These are phyloP conservation scores for Pythium pyrilobum DNA, from an alignment of 352 stramenopile species.

Conservation along the genomic window DNA sequence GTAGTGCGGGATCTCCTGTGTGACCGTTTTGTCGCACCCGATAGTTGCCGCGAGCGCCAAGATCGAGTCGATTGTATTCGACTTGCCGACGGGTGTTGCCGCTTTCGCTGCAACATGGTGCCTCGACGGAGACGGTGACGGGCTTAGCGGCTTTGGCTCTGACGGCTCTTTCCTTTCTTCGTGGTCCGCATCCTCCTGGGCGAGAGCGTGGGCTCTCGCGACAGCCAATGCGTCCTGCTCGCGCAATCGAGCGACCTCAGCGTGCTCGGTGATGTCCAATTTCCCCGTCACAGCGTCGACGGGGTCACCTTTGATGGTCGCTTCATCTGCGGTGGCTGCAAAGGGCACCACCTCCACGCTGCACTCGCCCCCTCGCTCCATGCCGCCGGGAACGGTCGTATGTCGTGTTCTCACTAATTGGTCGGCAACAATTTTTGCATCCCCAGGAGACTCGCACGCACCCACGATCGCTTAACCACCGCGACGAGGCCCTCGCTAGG, in stretches of 20 bases:
- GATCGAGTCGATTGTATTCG: constrained; percentile 10
- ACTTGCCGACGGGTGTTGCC: background rate
- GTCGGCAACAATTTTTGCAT: too few relatives aligned
- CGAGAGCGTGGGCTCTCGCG: constrained; percentile 6
- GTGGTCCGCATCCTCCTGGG: constrained; percentile 2
- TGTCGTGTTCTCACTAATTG: too few relatives aligned
- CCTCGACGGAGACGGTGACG: background rate
- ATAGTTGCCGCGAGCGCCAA: background rate
- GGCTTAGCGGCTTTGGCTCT: background rate
- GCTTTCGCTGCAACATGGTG: background rate
- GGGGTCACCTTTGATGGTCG: background rate
- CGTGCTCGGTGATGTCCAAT: constrained; percentile 9
- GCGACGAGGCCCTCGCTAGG: too few relatives aligned
- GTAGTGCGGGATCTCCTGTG: constrained; percentile 25
- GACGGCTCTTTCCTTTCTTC: constrained; percentile 2
- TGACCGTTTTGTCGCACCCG: background rate
- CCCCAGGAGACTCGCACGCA: too few relatives aligned
- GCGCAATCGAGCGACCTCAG: constrained; percentile 16
- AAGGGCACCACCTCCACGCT: too few relatives aligned
- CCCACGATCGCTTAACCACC: too few relatives aligned
- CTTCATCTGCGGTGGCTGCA: background rate
- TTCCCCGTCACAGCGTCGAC: constrained; percentile 3
- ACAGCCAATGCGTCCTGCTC: constrained; percentile 19
- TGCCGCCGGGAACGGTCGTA: too few relatives aligned
- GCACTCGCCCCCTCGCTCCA: too few relatives aligned